phyloP scores from a whole-genome alignment of 2,329 filamentous ascomycete genomes.

The Talaromyces piceae region DNA sequence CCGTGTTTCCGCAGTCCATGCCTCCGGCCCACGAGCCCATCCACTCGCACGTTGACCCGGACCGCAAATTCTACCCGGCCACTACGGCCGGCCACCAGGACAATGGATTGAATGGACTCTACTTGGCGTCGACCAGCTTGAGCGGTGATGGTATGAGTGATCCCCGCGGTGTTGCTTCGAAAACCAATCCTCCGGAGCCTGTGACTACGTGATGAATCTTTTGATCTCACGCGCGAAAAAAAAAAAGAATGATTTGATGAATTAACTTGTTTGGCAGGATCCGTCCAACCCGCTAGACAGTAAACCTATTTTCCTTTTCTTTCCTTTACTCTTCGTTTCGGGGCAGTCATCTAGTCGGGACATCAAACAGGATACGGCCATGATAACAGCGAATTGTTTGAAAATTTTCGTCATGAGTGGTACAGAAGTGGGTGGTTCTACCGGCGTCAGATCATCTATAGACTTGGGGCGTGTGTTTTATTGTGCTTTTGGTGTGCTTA shows the following conservation, averaged over 20 bases:
- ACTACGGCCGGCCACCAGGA: slow-evolving; percentile 35
- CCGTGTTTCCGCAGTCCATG: slow-evolving; percentile 58
- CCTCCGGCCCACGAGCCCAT: slow-evolving; percentile 61
- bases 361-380: slow-evolving; percentile 24
- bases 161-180: slow-evolving; percentile 33
- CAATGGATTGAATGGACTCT: slow-evolving; percentile 40
- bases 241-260: slow-evolving; percentile 27
- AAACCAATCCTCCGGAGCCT: slow-evolving; percentile 41
- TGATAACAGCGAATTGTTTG: slow-evolving; percentile 19
- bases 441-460: slow-evolving; percentile 33
- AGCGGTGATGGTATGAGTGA: slow-evolving; percentile 43
- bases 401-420: slow-evolving; percentile 25
- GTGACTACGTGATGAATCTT: slow-evolving; percentile 10
- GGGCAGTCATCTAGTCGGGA: slow-evolving; percentile 10
- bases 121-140: slow-evolving; percentile 40
- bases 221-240: slow-evolving; percentile 3
- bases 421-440: slow-evolving; percentile 29
- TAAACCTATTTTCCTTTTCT: slow-evolving; percentile 20
- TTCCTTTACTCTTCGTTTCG: background rate
- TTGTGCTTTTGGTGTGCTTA: slow-evolving; percentile 7
- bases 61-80: slow-evolving; percentile 48
- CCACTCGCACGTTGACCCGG: slow-evolving; percentile 56
- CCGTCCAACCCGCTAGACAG: slow-evolving; percentile 50
- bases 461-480: slow-evolving; percentile 32
- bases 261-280: slow-evolving; percentile 51